Evolutionary conservation across 1,139 yeast genomes (phyloP).

Genomic region (Blastobotrys ciferrii): DNA sequence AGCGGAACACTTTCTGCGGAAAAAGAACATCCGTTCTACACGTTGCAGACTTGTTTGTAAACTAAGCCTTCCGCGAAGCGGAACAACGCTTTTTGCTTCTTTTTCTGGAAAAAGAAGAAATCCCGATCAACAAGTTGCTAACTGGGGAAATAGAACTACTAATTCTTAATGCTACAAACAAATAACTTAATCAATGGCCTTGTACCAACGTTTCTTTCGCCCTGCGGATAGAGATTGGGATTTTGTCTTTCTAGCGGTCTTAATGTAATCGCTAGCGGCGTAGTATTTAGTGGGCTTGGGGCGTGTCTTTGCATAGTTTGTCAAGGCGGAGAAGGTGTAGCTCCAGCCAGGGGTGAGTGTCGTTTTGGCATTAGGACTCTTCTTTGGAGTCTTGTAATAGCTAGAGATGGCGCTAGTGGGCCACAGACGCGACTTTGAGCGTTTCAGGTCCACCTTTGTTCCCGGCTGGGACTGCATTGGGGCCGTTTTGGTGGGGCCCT

Average conservation of each 20-base stretch:
- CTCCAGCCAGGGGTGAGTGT: conserved; percentile 85
- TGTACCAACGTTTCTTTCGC: conserved; percentile 5
- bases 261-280: conserved; percentile 23
- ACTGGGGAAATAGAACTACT: not conserved
- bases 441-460: conserved; percentile 49
- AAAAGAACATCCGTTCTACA: no score
- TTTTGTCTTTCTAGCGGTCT: conserved; percentile 9
- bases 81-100: no score
- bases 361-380: conserved; percentile 45
- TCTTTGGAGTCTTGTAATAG: conserved; percentile 47
- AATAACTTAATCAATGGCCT: conserved; percentile 2
- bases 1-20: no score
- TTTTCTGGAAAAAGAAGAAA: no score
- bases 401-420: conserved; percentile 64
- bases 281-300: conserved; percentile 30
- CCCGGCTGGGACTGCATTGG: conserved; percentile 93
- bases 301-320: conserved; percentile 53
- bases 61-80: no score
- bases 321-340: conserved; percentile 60
- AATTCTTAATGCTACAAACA: conserved; percentile 2
- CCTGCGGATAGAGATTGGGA: not conserved
- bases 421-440: conserved; percentile 24
- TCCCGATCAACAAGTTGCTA: no score
- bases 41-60: no score
- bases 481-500: conserved; percentile 68